Base-by-base conservation (phyloP, 306 rosid species). In the Lathyrus tuberosus region DNA sequence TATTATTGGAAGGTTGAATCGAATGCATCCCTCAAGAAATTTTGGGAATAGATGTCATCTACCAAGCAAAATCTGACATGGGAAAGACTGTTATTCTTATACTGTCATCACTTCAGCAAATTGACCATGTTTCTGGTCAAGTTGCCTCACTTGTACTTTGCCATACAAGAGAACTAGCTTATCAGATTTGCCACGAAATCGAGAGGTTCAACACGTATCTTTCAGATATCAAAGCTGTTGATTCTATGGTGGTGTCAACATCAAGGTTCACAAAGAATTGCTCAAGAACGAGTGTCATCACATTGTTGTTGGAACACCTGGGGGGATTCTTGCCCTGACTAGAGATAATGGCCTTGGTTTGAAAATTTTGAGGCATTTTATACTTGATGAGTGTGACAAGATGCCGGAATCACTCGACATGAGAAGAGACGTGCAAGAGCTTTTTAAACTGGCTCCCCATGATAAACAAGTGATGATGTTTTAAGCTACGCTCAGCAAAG, bases 381-480 rank as follows among this genome's bases (percentile, higher is more conserved):
- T n/a, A n/a, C n/a, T n/a, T n/a, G n/a, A n/a, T n/a, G n/a, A n/a
- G n/a, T n/a, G n/a, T n/a, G n/a, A n/a, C n/a, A n/a, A n/a, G n/a
- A n/a, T n/a, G n/a, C n/a, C n/a, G n/a, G n/a, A n/a, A n/a, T n/a
- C n/a, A n/a, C n/a, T n/a, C n/a, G 95, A 88, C 67, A 88, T 88
- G 95, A 84, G 95, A 64, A 86, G 73, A 69, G 91, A 88, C 74
- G 87, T 88, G 75, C 95, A 88, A 62, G 91, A 82, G 75, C 86
- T 86, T 61, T 86, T 88, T 71, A 88, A 78, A 80, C 26, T 84
- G 82, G 86, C 95, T n/a, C n/a, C n/a, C n/a, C n/a, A n/a, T n/a
- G n/a, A n/a, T n/a, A n/a, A n/a, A n/a, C n/a, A n/a, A n/a, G 95
- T 86, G 73, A 88, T 88, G 95, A 88, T 88, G 91, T 86, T 88